phyloP scores from a whole-genome alignment of 352 stramenopile species.

The Phytophthora pluvialis region DNA sequence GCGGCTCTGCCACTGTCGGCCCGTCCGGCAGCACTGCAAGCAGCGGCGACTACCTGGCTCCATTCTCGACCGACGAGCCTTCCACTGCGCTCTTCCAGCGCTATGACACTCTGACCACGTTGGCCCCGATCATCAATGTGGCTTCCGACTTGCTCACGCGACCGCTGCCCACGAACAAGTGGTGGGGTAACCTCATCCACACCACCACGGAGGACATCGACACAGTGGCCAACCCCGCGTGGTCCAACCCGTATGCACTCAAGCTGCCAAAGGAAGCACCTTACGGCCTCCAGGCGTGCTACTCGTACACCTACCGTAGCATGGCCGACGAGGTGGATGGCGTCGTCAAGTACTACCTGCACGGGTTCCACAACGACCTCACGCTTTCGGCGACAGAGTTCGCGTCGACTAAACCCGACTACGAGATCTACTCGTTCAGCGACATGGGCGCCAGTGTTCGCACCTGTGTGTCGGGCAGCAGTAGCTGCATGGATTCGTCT shows the following conservation, averaged over 20 bases:
- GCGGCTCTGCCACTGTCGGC: constrained; percentile 3
- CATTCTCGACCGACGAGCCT: constrained; percentile 58
- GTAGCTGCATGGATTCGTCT: constrained; percentile 60
- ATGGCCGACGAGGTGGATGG: constrained; percentile 55
- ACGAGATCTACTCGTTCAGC: constrained; percentile 75
- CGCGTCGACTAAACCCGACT: constrained; percentile 50
- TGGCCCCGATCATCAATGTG: constrained; percentile 76
- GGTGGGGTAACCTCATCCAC: constrained; percentile 86
- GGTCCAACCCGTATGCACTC: constrained; percentile 80
- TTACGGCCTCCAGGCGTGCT: constrained; percentile 66
- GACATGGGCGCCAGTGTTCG: constrained; percentile 67
- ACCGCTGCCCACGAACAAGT: constrained; percentile 84
- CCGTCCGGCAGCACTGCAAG: constrained; percentile 1
- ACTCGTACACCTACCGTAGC: constrained; percentile 69
- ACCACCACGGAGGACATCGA: constrained; percentile 48
- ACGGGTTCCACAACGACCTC: constrained; percentile 75
- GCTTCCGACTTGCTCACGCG: constrained; percentile 49
- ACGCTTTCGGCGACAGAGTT: constrained; percentile 76
- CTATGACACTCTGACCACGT: constrained; percentile 48
- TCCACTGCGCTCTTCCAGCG: constrained; percentile 58
- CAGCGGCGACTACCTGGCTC: constrained; percentile 36
- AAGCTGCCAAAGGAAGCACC: constrained; percentile 60
- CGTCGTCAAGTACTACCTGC: constrained; percentile 70
- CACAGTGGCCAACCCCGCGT: constrained; percentile 62
- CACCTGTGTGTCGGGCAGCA: constrained; percentile 44